A percentile compares a stretch with the other conserved stretches of the same genome.
Conservation (phyloP, 2,329 filamentous ascomycete genomes). For the Xylariaceae sp. region DNA sequence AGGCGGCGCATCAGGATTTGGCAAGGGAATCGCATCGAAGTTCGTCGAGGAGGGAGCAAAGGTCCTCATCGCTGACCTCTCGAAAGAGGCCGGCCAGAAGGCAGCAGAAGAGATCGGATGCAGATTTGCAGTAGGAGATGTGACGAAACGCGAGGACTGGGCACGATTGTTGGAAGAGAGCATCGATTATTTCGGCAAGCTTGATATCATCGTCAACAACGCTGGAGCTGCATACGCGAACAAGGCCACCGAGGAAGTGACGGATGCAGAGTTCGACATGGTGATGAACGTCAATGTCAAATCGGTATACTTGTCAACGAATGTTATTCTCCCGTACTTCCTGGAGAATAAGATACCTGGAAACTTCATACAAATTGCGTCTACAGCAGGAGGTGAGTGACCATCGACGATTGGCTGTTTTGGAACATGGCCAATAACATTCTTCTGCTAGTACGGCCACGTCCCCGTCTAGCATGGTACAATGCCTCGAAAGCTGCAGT, state of each 20-base stretch:
- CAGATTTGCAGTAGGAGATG: conserved; percentile 45
- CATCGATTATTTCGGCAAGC: conserved; percentile 44
- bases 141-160: conserved; percentile 54
- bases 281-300: conserved; percentile 70
- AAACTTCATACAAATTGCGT: conserved; percentile 64
- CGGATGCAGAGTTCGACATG: conserved; percentile 63
- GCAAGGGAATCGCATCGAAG: conserved; percentile 57
- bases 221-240: conserved; percentile 58
- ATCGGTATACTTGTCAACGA: conserved; percentile 59
- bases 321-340: conserved; percentile 60
- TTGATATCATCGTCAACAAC: conserved; percentile 62
- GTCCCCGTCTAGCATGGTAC: conserved; percentile 66
- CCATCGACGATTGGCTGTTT: background rate
- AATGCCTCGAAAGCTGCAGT: conserved; percentile 68
- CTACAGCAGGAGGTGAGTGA: conserved; percentile 50
- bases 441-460: conserved; percentile 43
- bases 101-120: conserved; percentile 46
- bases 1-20: conserved; percentile 62
- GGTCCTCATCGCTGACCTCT: conserved; percentile 62
- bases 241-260: conserved; percentile 62
- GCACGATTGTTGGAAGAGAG: conserved; percentile 44
- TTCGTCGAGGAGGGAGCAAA: conserved; percentile 59
- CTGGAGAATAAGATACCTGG: conserved; percentile 53
- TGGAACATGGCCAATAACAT: background rate
- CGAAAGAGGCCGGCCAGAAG: conserved; percentile 47